Evolutionary conservation across 371 early-diverging fungal genomes (phyloP).

Genomic region (Cokeromyces recurvatus): DNA sequence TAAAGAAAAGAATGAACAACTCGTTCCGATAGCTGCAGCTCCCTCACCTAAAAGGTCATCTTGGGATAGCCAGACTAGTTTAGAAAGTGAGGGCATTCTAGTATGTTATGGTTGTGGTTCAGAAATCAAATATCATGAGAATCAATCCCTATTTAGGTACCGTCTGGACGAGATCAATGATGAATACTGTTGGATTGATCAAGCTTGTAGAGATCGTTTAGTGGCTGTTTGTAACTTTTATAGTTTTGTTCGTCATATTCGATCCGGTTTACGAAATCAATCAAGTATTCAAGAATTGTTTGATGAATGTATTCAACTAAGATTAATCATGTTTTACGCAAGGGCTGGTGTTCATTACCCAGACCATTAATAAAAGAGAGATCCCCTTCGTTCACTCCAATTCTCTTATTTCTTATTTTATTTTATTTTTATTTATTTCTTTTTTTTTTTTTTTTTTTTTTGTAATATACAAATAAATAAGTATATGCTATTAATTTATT

Average conservation of each 20-base stretch:
- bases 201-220: conserved; percentile 61
- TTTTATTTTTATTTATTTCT: too few relatives aligned
- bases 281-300: conserved; percentile 7
- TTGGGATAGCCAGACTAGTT: not conserved
- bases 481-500: too few relatives aligned
- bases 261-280: conserved; percentile 47
- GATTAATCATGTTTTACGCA: conserved; percentile 22
- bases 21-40: not conserved
- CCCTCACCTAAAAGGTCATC: not conserved
- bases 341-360: conserved; percentile 16
- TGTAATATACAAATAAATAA: too few relatives aligned
- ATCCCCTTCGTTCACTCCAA: too few relatives aligned
- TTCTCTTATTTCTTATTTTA: too few relatives aligned
- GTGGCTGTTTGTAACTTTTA: conserved; percentile 89
- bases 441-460: too few relatives aligned
- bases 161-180: conserved; percentile 11
- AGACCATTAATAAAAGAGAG: too few relatives aligned
- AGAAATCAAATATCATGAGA: not conserved
- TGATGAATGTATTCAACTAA: conserved; percentile 16
- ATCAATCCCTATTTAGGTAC: conserved; percentile 7
- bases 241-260: conserved; percentile 78
- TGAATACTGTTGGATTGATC: conserved; percentile 14
- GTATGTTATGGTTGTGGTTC: conserved; percentile 14
- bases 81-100: not conserved
- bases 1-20: not conserved